Evolutionary conservation across 495 filamentous ascomycete species (phyloP), one percentile per base, ranked within the genome.

Genomic region (Penicillium bovifimosum): DNA sequence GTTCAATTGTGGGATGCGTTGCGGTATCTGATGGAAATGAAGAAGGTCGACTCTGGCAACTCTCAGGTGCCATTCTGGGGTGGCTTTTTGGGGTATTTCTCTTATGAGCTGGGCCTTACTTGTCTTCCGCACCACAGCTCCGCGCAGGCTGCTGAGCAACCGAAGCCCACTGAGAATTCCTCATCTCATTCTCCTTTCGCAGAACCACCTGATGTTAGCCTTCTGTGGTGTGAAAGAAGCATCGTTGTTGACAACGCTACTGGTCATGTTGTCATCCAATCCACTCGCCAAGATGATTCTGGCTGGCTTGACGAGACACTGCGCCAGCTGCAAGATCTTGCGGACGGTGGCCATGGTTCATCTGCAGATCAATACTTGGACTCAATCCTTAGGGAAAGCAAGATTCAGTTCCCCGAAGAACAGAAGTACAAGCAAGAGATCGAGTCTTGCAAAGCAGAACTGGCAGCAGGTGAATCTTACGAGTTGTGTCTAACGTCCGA

Each of bases 401-500:
- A 63, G 7, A 61, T 75, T 13, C 53, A 43, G 2, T 66, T 75
- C 16, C 86, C 85, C 1, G 60, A 76, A 6, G 73, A 82, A 13
- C 33, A 64, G 16, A 74, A 75, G 27, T 90, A 91, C 66, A 77
- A 82, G 49, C 54, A 63, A 3, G 82, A 86, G 61, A 82, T 96
- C 18, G 69, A 68, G n/a, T 55, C 67, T 17, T 93, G 89, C 61
- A 85, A 95, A 59, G 75, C 79, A 13, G 76, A 79, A 55, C 86
- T 98, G 48, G 74, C 81, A 6, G 76, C 81, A 0, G 93, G 93
- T 2, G 82, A 96, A 42, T 95, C 91, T 2, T 98, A 98, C 69
- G 93, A 98, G 63, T 79, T 98, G 16, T 96, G 92, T 60, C 78
- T 96, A 1, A 96, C 90, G 0, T 81, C 81, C 20, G 82, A 88